Conservation (phyloP, 148 eudicot species). For the Amaranthus hypochondriacus region DNA sequence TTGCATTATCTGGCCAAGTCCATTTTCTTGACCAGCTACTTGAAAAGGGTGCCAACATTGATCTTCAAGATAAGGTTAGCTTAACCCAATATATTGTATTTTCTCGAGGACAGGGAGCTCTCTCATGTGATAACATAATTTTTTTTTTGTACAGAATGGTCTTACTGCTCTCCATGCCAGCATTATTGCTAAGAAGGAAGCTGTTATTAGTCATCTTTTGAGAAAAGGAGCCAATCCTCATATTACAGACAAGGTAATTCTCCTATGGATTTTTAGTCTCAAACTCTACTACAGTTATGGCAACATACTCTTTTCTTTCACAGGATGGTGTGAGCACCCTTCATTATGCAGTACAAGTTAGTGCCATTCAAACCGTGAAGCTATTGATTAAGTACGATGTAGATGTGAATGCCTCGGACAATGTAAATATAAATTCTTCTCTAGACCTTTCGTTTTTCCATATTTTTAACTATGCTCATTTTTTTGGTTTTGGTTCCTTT, state of each 20-base stretch:
- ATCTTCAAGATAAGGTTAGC: constrained; percentile 64
- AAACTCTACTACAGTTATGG: background rate
- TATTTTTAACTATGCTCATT: constrained; percentile 3
- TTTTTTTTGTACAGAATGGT: constrained; percentile 56
- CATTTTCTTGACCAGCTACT: constrained; percentile 67
- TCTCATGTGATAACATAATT: constrained; percentile 12
- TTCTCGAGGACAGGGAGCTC: background rate
- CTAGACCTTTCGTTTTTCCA: background rate
- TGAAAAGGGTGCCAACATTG: constrained; percentile 53
- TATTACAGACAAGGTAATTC: constrained; percentile 57
- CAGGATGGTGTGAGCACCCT: constrained; percentile 90
- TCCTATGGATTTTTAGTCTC: constrained; percentile 7
- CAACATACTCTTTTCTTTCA: constrained; percentile 4
- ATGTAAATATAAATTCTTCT: constrained; percentile 41
- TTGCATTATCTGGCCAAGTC: constrained; percentile 87
- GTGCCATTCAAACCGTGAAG: constrained; percentile 93
- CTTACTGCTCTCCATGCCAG: constrained; percentile 81
- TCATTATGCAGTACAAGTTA: constrained; percentile 95
- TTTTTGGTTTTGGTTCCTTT: constrained; percentile 2
- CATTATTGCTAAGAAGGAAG: constrained; percentile 80
- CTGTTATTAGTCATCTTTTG: constrained; percentile 87
- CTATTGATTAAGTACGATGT: constrained; percentile 69
- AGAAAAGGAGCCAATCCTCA: constrained; percentile 90
- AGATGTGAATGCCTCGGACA: constrained; percentile 67
- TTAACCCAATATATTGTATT: background rate